These are phyloP conservation scores for Phaeoacremonium minimum DNA, from an alignment of 2,329 filamentous ascomycete species.

Conservation along the genomic window DNA sequence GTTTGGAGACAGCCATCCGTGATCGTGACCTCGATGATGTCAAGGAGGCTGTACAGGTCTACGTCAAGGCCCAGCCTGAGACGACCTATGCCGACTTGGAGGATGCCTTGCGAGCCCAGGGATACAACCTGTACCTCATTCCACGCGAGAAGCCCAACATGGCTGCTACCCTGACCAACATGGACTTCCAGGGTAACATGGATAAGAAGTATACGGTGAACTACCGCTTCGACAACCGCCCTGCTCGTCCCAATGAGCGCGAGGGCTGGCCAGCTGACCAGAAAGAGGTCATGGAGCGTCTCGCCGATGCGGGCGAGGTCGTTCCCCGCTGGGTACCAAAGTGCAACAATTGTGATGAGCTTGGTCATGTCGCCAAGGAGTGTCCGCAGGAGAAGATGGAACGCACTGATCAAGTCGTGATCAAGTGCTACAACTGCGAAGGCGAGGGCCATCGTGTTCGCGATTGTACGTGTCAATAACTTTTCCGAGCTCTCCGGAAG, in stretches of 20 bases:
- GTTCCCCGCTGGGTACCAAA: constrained; percentile 54
- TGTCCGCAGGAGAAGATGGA: constrained; percentile 57
- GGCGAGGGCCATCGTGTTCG: constrained; percentile 62
- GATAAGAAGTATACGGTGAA: constrained; percentile 61
- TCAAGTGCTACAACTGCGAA: constrained; percentile 63
- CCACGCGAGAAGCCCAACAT: constrained; percentile 54
- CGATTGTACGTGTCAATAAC: constrained; percentile 62
- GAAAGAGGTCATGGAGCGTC: constrained; percentile 58
- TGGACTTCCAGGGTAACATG: constrained; percentile 67
- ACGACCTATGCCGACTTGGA: constrained; percentile 60
- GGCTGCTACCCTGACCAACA: constrained; percentile 57
- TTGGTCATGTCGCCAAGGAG: constrained; percentile 57
- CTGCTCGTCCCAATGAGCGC: constrained; percentile 53
- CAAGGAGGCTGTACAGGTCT: constrained; percentile 55
- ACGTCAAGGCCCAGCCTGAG: constrained; percentile 55
- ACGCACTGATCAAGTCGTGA: constrained; percentile 33
- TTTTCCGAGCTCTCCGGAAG: no score
- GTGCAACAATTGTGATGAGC: constrained; percentile 60
- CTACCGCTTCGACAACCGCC: constrained; percentile 55
- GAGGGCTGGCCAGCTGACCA: constrained; percentile 54
- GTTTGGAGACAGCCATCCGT: constrained; percentile 45
- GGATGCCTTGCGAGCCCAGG: constrained; percentile 48
- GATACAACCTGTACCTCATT: constrained; percentile 57
- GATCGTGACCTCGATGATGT: constrained; percentile 58
- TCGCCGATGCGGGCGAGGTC: constrained; percentile 62